Conservation (phyloP, 768 basidiomycete genomes). For the Lactarius tabidus region DNA sequence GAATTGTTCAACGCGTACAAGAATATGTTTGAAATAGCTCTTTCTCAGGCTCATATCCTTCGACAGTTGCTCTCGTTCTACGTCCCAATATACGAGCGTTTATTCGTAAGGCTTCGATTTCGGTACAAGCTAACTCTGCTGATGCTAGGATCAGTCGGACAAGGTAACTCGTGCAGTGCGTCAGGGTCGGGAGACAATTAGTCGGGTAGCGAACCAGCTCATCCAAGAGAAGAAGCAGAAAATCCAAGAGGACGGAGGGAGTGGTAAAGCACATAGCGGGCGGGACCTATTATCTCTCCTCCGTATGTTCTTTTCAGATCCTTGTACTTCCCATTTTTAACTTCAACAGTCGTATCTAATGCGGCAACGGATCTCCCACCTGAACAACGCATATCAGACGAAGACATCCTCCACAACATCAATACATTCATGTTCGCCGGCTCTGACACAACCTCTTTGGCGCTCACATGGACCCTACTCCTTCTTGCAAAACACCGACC, state of each 20-base stretch:
- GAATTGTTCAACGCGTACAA: slow-evolving; percentile 76
- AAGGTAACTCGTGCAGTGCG: slow-evolving; percentile 45
- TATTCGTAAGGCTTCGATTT: slow-evolving; percentile 48
- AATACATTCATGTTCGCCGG: slow-evolving; percentile 91
- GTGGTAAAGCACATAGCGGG: slow-evolving; percentile 49
- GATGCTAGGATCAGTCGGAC: slow-evolving; percentile 49
- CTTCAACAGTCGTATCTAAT: slow-evolving; percentile 73
- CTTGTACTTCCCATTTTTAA: neutral
- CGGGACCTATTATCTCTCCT: slow-evolving; percentile 77
- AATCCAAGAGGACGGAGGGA: slow-evolving; percentile 55
- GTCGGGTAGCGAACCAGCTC: slow-evolving; percentile 65
- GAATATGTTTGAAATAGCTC: slow-evolving; percentile 75
- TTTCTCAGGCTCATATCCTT: slow-evolving; percentile 51
- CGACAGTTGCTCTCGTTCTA: slow-evolving; percentile 52
- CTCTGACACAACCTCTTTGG: slow-evolving; percentile 80
- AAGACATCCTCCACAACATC: slow-evolving; percentile 81
- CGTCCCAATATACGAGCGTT: slow-evolving; percentile 47
- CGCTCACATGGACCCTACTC: slow-evolving; percentile 80
- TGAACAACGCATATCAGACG: slow-evolving; percentile 77
- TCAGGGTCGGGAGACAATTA: slow-evolving; percentile 58
- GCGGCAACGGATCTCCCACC: slow-evolving; percentile 61
- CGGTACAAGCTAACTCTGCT: neutral
- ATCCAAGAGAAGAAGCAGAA: slow-evolving; percentile 77
- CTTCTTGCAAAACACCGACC: slow-evolving; percentile 64
- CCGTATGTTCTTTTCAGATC: slow-evolving; percentile 44